phyloP scores from a whole-genome alignment of 495 filamentous ascomycete genomes.

The Letharia lupina region DNA sequence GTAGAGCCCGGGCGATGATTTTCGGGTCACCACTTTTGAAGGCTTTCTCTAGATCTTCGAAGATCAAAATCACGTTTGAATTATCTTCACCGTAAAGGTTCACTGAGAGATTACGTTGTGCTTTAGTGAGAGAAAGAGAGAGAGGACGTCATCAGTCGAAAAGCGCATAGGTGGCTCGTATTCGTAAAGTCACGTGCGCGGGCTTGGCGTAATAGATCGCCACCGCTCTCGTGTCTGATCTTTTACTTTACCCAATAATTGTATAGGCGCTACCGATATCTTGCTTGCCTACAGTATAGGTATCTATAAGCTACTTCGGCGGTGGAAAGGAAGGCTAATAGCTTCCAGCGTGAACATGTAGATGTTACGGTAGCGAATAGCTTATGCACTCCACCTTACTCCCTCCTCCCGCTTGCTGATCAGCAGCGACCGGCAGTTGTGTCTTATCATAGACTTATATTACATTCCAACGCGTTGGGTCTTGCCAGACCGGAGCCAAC shows the following conservation, averaged over 20 bases:
- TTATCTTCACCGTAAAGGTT: too few relatives aligned
- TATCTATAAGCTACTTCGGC: background rate
- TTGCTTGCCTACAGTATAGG: background rate
- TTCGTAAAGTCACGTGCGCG: background rate
- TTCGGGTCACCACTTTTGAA: too few relatives aligned
- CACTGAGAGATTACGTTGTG: too few relatives aligned
- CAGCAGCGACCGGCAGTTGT: background rate
- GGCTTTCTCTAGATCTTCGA: too few relatives aligned
- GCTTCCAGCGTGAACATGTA: background rate
- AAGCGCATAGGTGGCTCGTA: background rate
- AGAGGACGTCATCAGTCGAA: too few relatives aligned
- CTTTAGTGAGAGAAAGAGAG: too few relatives aligned
- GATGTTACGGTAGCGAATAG: background rate
- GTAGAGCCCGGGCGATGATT: too few relatives aligned
- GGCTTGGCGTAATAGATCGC: background rate
- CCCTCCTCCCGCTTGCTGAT: background rate
- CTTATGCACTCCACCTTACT: background rate
- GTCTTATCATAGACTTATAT: background rate
- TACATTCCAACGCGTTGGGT: background rate
- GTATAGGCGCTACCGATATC: background rate
- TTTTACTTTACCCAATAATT: background rate
- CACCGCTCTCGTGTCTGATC: background rate
- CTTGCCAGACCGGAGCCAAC: background rate
- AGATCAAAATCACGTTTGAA: too few relatives aligned
- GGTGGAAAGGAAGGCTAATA: too few relatives aligned